Evolutionary conservation across 495 filamentous ascomycete genomes (phyloP), one percentile per base, ranked within the genome.

Genomic region (Aspergillus nidulans): DNA sequence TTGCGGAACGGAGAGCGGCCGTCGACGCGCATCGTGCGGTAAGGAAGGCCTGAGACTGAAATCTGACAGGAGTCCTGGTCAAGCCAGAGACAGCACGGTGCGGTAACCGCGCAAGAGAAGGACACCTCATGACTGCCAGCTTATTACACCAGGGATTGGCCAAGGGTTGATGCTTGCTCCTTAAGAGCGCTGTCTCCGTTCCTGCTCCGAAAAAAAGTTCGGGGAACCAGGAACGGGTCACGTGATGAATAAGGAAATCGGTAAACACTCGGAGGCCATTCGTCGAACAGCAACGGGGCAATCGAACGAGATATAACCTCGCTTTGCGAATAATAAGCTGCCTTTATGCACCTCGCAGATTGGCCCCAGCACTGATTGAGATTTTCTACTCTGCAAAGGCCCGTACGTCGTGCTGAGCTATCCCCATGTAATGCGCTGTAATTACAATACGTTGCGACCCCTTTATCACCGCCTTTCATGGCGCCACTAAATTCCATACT

Each of bases 181-280:
- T 49, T 36, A 18, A 36, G 34, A n/a, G n/a, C n/a, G 44, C 44
- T 52, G 26, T 55, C 46, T 45, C 57, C 57, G 58, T 61, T 49
- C 43, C 54, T 44, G 46, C 52, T 26, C 55, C 54, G 57, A 72
- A 76, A 74, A 56, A 76, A 76, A 76, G 70, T 70, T 72, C 74
- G 67, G 69, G 72, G 69, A 68, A 74, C 66, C 71, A 77, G 74
- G 69, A 57, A 75, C 74, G 23, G 21, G 60, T 15, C 74, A 77
- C 74, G 74, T 77, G 74, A 68, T 25, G 0, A 6, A 0, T 16
- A 41, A 32, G n/a, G n/a, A 34, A 45, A 57, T 59, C 49, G 62
- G 38, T 47, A 28, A 49, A 49, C 46, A 49, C 16, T 49, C 15
- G 46, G 24, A 16, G 26, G 8, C 41, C 2, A 36, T 43, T 32